phyloP scores from a whole-genome alignment of 2,329 filamentous ascomycete species.

The Pseudogymnoascus sp. region DNA sequence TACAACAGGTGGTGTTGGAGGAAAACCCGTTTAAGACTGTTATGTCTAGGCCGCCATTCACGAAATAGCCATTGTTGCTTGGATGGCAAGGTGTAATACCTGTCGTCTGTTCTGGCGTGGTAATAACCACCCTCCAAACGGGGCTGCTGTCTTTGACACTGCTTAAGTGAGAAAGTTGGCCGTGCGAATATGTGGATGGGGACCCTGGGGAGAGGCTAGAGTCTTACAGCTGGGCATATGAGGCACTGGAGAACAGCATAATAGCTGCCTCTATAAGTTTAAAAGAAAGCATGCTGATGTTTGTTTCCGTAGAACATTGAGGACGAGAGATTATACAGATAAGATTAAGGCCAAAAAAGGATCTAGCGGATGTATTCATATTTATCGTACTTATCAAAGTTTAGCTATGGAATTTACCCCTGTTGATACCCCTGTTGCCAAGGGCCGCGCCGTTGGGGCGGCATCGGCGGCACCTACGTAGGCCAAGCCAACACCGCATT shows the following conservation, averaged over 20 bases:
- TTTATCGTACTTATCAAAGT: no score
- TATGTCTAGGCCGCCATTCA: neutral
- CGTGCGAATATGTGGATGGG: neutral
- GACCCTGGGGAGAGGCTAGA: neutral
- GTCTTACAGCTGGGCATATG: neutral
- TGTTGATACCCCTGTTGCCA: neutral
- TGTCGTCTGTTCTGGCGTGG: neutral
- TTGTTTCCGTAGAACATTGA: neutral
- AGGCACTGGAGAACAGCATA: neutral
- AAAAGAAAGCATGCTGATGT: neutral
- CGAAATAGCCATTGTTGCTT: neutral
- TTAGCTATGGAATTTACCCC: no score
- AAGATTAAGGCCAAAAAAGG: no score
- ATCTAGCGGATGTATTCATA: neutral
- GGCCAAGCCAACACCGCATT: neutral
- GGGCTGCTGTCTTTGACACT: neutral
- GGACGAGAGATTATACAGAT: neutral
- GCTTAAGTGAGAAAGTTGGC: neutral
- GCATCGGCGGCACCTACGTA: neutral
- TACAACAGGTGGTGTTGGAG: neutral
- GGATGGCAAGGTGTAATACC: neutral
- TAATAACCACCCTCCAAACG: neutral
- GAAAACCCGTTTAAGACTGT: neutral
- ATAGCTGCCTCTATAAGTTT: neutral
- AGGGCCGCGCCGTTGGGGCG: no score